Base-by-base conservation (phyloP, 164 flowering plant genomes). In the Aristolochia contorta region DNA sequence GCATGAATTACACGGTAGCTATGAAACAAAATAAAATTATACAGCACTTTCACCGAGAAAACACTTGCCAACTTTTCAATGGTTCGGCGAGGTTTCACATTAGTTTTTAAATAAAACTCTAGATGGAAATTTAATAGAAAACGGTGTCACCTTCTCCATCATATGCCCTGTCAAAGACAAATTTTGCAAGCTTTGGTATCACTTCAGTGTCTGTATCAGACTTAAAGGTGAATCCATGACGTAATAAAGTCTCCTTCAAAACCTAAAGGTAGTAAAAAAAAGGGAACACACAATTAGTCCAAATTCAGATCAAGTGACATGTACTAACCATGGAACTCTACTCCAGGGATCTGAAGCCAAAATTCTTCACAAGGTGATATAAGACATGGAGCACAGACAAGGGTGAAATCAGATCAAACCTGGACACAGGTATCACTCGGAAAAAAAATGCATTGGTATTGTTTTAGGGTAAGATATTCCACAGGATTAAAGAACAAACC, bases 151-250 rank as follows among this genome's bases (percentile, higher is more conserved):
- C 87, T 81, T 75, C 94, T 63, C 49, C 86, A 67, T 83, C 93
- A 71, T 79, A 83, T 58, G 98, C 87, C 65, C 85, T 80, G 71
- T 94, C 97, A 74, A 80, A 94, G 16, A 94, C 86, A 79, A 74
- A 88, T 63, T 93, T 93, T 58, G 99, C 97, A 70, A 94, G 96
- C 81, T 94, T 94, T 47, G 99, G 99, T 60, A 94, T 94, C 7
- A 94, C 97, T 86, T 91, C 99, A 14, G 99, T 94, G 65, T 94
- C 99, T 30, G 97, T 94, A 21, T 94, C 99, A 45, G 99, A 93
- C 73, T 90, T 91, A 78, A 93, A 93, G 41, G 69, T 82, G 69
- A 88, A 93, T 18, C 96, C 96, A 79, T 93, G 97, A 15, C 99
- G 79, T 46, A 88, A 67, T 12, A 93, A 74, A 1, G 95, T 85